Evolutionary conservation across 2,329 filamentous ascomycete species (phyloP).

Genomic region (Coniochaeta ligniaria): DNA sequence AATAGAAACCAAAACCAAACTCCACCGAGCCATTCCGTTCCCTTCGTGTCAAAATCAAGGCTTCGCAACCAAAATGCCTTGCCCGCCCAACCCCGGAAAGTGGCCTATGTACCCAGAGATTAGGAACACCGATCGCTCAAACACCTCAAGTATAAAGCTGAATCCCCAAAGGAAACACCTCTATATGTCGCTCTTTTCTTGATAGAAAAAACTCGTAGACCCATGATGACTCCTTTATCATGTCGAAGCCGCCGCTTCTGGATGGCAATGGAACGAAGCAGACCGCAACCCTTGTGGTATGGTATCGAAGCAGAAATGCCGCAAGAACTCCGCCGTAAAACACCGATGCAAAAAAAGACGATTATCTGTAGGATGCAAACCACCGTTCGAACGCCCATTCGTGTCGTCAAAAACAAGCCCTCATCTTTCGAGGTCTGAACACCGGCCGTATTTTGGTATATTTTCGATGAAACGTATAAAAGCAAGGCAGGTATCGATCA

Average conservation of each 20-base stretch:
- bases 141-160: constrained; percentile 15
- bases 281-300: constrained; percentile 15
- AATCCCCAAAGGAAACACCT: constrained; percentile 12
- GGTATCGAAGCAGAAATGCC: constrained; percentile 19
- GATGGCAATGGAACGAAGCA: constrained; percentile 19
- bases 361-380: constrained; percentile 32
- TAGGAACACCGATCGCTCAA: constrained; percentile 3
- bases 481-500: constrained; percentile 24
- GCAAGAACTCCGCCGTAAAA: constrained; percentile 37
- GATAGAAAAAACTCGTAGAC: constrained; percentile 40
- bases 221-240: constrained; percentile 41
- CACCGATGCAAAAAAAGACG: constrained; percentile 36
- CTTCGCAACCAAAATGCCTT: constrained; percentile 13
- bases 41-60: constrained; percentile 17
- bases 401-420: constrained; percentile 32
- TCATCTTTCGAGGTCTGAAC: constrained; percentile 31
- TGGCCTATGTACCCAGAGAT: constrained; percentile 20
- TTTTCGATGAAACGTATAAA: constrained; percentile 5
- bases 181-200: constrained; percentile 46
- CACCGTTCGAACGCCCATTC: constrained; percentile 34
- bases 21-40: constrained; percentile 20
- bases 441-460: constrained; percentile 21
- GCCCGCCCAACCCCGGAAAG: constrained; percentile 19
- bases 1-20: constrained; percentile 19
- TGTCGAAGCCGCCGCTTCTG: constrained; percentile 27